These are phyloP conservation scores for Sherardia arvensis DNA, from an alignment of 257 asterid genomes.

Conservation along the genomic window DNA sequence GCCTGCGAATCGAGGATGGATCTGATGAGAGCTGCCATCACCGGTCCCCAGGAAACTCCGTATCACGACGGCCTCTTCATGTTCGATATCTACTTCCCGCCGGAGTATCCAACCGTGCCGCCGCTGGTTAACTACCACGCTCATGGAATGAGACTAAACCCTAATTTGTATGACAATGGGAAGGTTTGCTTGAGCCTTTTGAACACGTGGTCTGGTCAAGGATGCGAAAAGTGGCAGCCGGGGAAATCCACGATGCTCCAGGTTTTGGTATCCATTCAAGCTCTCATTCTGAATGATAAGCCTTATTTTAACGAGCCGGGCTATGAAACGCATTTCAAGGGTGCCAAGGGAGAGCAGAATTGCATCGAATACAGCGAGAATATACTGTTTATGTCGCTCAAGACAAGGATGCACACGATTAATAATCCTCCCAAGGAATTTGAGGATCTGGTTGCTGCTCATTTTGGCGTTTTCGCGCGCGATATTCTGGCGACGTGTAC, in stretches of 20 bases:
- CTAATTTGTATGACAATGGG: constrained; percentile 45
- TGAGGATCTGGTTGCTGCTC: constrained; percentile 38
- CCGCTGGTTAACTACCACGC: constrained; percentile 47
- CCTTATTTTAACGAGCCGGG: constrained; percentile 55
- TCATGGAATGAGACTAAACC: constrained; percentile 45
- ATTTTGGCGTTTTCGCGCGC: constrained; percentile 28
- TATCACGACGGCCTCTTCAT: constrained; percentile 52
- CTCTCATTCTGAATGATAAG: constrained; percentile 32
- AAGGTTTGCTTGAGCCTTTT: constrained; percentile 52
- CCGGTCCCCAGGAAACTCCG: constrained; percentile 58
- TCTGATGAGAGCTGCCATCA: constrained; percentile 37
- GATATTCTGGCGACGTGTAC: constrained; percentile 40
- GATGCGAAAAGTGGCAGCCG: constrained; percentile 44
- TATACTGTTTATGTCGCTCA: constrained; percentile 31
- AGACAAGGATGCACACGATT: constrained; percentile 38
- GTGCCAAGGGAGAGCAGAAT: constrained; percentile 24
- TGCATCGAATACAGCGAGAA: constrained; percentile 31
- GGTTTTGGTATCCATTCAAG: constrained; percentile 48
- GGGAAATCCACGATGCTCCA: constrained; percentile 44
- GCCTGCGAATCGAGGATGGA: constrained; percentile 51
- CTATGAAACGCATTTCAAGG: constrained; percentile 26
- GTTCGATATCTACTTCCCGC: constrained; percentile 40
- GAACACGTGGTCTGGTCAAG: constrained; percentile 45
- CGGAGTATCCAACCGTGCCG: constrained; percentile 32
- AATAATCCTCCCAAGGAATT: constrained; percentile 52